Base-by-base conservation (phyloP, 2,329 filamentous ascomycete genomes). In the Colletotrichum orchidophilum region DNA sequence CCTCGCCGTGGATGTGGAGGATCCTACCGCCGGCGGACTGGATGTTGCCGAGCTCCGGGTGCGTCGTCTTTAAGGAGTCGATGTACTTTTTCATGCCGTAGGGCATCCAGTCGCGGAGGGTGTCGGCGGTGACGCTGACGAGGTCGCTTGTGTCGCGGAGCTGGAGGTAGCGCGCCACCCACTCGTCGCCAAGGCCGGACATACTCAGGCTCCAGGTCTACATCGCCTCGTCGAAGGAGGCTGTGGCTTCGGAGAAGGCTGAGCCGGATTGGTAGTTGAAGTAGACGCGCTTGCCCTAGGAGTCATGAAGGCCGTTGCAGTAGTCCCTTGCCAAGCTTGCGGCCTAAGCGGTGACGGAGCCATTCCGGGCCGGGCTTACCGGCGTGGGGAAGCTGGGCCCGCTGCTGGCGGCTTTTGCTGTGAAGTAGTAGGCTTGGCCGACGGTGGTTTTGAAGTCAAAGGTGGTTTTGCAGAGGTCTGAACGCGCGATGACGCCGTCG, bases 41-140 rank as follows among this genome's bases (percentile, higher is more conserved):
- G 72, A 81, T 83, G 1, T 73, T 73, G 0, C 74, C 58, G 2
- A 82, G 71, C 46, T 78, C 78, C 58, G 78, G 76, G 62, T 89
- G 81, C 15, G 63, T 78, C 74, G 57, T 76, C 74, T 33, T 79
- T 75, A 26, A 74, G 71, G 79, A n/a, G 77, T 66, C 9, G 64
- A 61, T 53, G 64, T 71, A 57, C 66, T 80, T 82, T 54, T 83
- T 78, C 82, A 83, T 83, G 13, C 84, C 87, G 8, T 79, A 77
- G 5, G 80, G 76, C 80, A 90, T 89, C 85, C 86, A 89, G 29
- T 82, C 81, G 5, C 82, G 80, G 18, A 89, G 79, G 1, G 83
- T 88, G 73, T 90, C 86, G 74, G 86, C 87, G 18, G 86, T 88
- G 57, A 88, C 83, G 60, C 80, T 78, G 57, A 83, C 77, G 24